Base-by-base conservation (phyloP, 345 rosid species). In the Geranium brycei region DNA sequence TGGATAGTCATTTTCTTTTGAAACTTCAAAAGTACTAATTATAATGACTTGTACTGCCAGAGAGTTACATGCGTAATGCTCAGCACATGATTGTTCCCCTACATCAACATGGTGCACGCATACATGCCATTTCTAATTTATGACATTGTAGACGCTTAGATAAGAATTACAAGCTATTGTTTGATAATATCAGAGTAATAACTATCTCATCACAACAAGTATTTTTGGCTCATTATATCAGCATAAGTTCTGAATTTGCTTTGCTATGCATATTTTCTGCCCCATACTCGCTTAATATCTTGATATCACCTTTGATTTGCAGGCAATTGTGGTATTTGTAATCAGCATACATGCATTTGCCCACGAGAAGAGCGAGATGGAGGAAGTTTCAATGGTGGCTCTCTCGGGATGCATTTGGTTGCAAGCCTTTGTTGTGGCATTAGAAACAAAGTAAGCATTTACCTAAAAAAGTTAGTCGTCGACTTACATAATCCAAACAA, bases 371-470 rank as follows among this genome's bases (percentile, higher is more conserved):
- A 86, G 99, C 60, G 95, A 90, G 81, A 86, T 87, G 96, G 97
- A 88, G 77, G 96, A 93, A 81, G 82, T 93, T 51, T 87, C 90
- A 41, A 82, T 93, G 95, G 96, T 90, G 66, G 99, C 91, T 53
- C 95, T 93, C 66, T 90, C 99, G 13, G 97, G 99, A 70, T 88
- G 91, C 74, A 88, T 93, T 75, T 93, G 99, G 97, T 79, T 93
- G 78, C 99, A 93, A 79, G 99, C 97, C 51, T 90, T 90, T 66
- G 97, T 93, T 66, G 90, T 93, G 68, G 75, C 91, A 63, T 65
- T 88, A 57, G 99, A 93, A 83, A 93, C 99, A 74, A 93, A 86
- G 97, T 88, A 87, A 69, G 88, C 77, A 40, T 69, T 61, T 31
- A 1, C 65, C 38, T 57, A 35, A 35, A 7, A 35, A 7, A 17